Conservation (phyloP, 345 rosid species). For the Syzygium aromaticum region DNA sequence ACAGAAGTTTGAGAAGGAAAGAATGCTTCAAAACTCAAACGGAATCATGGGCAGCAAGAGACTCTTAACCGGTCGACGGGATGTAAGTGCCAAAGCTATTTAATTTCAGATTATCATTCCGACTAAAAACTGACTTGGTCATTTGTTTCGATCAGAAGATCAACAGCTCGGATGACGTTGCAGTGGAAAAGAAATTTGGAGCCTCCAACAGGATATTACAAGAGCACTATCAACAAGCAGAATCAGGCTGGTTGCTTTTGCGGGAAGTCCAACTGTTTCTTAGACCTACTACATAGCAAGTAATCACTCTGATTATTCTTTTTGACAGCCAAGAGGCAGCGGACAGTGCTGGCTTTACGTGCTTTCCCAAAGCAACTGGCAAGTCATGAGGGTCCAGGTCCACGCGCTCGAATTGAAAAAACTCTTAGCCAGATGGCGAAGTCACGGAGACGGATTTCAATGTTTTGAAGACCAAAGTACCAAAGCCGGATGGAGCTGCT, state of each 20-base stretch:
- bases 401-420: neutral
- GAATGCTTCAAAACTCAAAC: neutral
- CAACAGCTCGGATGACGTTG: neutral
- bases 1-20: neutral
- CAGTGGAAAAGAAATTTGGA: neutral
- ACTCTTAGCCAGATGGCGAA: neutral
- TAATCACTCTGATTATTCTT: neutral
- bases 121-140: neutral
- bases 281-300: neutral
- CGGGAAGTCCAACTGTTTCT: neutral
- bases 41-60: neutral
- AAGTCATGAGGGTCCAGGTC: neutral
- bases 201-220: neutral
- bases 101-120: neutral
- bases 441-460: neutral
- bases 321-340: neutral
- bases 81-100: neutral
- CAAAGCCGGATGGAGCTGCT: no score
- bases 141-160: neutral
- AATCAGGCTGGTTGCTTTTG: neutral
- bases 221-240: neutral
- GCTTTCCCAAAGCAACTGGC: neutral
- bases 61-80: neutral
- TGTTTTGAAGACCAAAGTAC: no score
- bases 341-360: neutral